Conservation (phyloP, 768 basidiomycete genomes). For the Suillus variegatus region DNA sequence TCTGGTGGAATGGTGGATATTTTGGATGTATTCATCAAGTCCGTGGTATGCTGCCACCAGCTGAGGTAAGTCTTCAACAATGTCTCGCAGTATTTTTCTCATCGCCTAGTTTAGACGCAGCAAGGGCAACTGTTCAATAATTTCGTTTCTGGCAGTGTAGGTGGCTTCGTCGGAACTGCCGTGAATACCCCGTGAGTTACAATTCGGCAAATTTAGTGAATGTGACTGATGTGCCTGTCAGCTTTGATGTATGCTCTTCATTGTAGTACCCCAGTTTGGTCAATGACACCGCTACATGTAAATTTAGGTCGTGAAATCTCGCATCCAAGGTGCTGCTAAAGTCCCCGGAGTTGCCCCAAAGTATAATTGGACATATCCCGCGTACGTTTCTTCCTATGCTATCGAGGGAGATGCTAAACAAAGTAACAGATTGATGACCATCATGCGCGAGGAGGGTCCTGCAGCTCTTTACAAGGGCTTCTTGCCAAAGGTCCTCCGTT, state of each 20-base stretch:
- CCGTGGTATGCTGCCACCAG: constrained; percentile 74
- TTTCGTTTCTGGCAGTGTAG: constrained; percentile 86
- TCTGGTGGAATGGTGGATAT: constrained; percentile 96
- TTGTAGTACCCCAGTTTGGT: not conserved
- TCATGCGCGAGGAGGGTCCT: constrained; percentile 85
- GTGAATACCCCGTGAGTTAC: constrained; percentile 85
- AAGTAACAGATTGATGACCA: constrained; percentile 55
- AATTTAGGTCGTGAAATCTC: constrained; percentile 88
- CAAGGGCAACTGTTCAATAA: constrained; percentile 84
- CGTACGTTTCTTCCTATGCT: constrained; percentile 35
- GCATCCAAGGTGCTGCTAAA: constrained; percentile 78
- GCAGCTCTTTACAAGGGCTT: constrained; percentile 94
- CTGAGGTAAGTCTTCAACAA: constrained; percentile 59
- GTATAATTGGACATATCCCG: constrained; percentile 96
- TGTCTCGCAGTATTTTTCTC: not conserved
- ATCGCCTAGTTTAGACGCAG: constrained; percentile 46
- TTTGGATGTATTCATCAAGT: constrained; percentile 93
- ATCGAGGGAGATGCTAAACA: constrained; percentile 2
- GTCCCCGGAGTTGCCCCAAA: constrained; percentile 75
- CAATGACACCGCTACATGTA: not conserved
- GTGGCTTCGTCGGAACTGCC: constrained; percentile 87
- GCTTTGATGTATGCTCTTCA: constrained; percentile 46
- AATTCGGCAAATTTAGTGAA: constrained; percentile 5
- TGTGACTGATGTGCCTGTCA: constrained; percentile 19
- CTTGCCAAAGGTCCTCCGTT: constrained; percentile 89